Percentiles rank a stretch among this genome's conserved stretches.
Conservation (phyloP, 2,329 filamentous ascomycete genomes). For the Diatrype stigma region DNA sequence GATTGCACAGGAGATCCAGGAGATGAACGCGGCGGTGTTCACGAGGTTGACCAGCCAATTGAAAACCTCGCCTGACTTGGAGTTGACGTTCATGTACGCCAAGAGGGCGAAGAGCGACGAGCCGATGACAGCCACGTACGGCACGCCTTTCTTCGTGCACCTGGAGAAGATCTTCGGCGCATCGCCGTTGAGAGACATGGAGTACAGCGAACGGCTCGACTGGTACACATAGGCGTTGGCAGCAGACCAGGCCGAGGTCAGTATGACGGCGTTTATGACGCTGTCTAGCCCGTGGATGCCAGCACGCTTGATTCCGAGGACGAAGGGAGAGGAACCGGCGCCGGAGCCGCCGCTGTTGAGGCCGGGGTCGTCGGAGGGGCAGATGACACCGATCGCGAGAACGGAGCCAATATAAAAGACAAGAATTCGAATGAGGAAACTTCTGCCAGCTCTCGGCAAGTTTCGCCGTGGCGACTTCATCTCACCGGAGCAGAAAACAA, state of each 20-base stretch:
- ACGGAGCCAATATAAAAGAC: conserved; percentile 32
- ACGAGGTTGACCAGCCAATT: conserved; percentile 55
- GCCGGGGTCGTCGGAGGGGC: conserved; percentile 28
- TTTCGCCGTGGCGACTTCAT: conserved; percentile 3
- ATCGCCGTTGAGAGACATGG: conserved; percentile 42
- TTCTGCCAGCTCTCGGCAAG: conserved; percentile 19
- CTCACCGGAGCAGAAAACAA: conserved; percentile 8
- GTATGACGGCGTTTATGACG: conserved; percentile 33
- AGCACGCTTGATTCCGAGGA: conserved; percentile 40
- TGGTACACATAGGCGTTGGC: conserved; percentile 42
- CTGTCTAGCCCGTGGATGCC: conserved; percentile 32
- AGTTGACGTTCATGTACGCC: conserved; percentile 59
- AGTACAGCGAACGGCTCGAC: conserved; percentile 41
- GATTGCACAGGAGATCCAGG: no score
- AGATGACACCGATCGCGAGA: conserved; percentile 32
- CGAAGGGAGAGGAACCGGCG: conserved; percentile 43
- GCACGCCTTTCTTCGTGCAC: conserved; percentile 41
- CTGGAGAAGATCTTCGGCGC: conserved; percentile 40
- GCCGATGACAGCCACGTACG: conserved; percentile 28
- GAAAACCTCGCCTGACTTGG: conserved; percentile 54
- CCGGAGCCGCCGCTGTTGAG: conserved; percentile 25
- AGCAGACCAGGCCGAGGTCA: conserved; percentile 34
- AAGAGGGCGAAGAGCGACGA: conserved; percentile 55
- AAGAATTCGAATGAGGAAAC: conserved; percentile 30
- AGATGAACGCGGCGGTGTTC: conserved; percentile 43